A percentile compares a stretch with the other conserved stretches of the same genome.
These are phyloP conservation scores for Ophiostoma angusticollis DNA, from an alignment of 2,329 filamentous ascomycete species.

Conservation along the genomic window DNA sequence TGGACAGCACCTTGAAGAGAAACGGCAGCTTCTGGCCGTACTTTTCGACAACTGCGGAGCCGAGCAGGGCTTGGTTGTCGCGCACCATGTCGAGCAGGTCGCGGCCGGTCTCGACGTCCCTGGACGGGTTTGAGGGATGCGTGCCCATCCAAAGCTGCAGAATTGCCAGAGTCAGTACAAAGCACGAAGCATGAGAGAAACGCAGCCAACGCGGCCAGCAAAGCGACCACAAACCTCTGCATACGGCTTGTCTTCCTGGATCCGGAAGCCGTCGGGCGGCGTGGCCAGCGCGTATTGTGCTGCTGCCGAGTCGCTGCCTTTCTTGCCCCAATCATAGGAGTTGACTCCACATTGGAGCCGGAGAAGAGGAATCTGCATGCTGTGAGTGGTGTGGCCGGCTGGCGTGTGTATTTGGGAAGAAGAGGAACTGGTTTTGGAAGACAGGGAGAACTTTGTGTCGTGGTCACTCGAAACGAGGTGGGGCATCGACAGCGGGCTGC, in stretches of 20 bases:
- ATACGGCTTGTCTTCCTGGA: conserved; percentile 83
- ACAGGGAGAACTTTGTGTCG: neutral
- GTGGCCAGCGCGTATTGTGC: conserved; percentile 84
- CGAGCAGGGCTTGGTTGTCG: conserved; percentile 75
- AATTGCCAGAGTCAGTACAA: no score
- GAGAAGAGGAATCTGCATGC: conserved; percentile 67
- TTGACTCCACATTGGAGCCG: conserved; percentile 86
- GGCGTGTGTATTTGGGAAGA: neutral
- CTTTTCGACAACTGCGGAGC: conserved; percentile 54
- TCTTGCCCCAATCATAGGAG: conserved; percentile 98
- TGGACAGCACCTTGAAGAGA: conserved; percentile 94
- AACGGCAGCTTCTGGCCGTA: conserved; percentile 83
- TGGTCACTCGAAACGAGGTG: no score
- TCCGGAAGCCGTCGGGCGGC: conserved; percentile 56
- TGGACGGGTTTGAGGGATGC: conserved; percentile 89
- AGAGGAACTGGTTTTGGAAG: neutral
- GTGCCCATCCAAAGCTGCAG: conserved; percentile 95
- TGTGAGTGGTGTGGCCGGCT: conserved; percentile 3
- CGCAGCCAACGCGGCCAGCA: no score
- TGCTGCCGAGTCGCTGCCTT: conserved; percentile 74
- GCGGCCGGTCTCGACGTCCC: conserved; percentile 70
- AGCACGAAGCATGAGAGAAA: no score
- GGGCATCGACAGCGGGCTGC: no score
- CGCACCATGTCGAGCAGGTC: conserved; percentile 77
- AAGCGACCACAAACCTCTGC: conserved; percentile 54